A percentile compares a stretch with the other conserved stretches of the same genome.
phyloP scores from a whole-genome alignment of 1,139 yeast species.

The Blastobotrys apis region DNA sequence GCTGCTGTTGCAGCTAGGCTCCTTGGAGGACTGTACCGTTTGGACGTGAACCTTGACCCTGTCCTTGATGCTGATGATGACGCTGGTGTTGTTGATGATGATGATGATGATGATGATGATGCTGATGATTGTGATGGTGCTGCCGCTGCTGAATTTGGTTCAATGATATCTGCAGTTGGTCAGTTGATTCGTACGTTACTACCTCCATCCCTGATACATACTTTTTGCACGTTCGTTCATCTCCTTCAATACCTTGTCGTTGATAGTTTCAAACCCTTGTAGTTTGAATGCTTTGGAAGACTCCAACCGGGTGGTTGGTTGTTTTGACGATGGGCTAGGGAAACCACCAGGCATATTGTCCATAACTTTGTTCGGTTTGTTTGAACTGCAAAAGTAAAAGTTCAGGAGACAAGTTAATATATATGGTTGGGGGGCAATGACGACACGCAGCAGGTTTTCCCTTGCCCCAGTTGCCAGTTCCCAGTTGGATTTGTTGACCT shows the following conservation, averaged over 20 bases:
- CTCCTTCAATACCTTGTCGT: slow-evolving; percentile 34
- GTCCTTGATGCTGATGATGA: not conserved
- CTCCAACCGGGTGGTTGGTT: slow-evolving; percentile 8
- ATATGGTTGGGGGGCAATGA: not conserved
- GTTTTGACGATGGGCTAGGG: not conserved
- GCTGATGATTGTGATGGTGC: no score
- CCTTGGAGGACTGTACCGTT: slow-evolving; percentile 3
- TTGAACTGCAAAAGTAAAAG: no score
- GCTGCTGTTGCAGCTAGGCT: slow-evolving; percentile 18
- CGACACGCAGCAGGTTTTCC: no score
- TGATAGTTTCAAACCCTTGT: slow-evolving; percentile 33
- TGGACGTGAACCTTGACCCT: slow-evolving; percentile 1
- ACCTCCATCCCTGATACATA: slow-evolving; percentile 4
- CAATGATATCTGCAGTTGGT: not conserved
- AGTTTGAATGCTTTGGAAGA: slow-evolving; percentile 28
- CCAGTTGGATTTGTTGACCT: not conserved
- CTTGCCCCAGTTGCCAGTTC: no score
- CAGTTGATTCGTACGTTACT: not conserved
- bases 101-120: no score
- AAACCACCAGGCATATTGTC: slow-evolving; percentile 5
- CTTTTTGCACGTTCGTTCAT: slow-evolving; percentile 36
- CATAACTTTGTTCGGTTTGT: not conserved
- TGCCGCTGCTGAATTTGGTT: not conserved
- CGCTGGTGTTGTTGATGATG: not conserved
- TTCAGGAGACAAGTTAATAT: not conserved